phyloP scores from a whole-genome alignment of 805 yeast genomes.

The Wickerhamiella qilinensis region DNA sequence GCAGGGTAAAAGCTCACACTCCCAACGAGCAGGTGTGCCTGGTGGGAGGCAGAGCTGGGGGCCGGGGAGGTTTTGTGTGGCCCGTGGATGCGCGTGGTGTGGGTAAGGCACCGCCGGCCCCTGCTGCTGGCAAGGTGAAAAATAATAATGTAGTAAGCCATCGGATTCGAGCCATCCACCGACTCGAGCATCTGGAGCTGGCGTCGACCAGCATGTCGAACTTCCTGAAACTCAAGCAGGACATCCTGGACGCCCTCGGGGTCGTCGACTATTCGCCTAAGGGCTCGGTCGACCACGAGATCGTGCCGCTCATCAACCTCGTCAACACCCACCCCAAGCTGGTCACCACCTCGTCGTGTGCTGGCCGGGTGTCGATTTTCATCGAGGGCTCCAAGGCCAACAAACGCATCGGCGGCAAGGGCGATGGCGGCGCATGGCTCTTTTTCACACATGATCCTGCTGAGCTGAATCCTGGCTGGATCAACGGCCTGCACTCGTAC shows the following conservation, averaged over 20 bases:
- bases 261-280: slow-evolving; percentile 49
- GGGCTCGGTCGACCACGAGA: slow-evolving; percentile 63
- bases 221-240: slow-evolving; percentile 7
- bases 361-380: slow-evolving; percentile 74
- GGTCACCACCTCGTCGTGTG: slow-evolving; percentile 81
- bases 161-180: no score
- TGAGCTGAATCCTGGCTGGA: slow-evolving; percentile 25
- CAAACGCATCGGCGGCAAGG: slow-evolving; percentile 58
- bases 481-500: slow-evolving; percentile 13
- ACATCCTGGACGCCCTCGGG: slow-evolving; percentile 14
- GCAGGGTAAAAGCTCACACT: no score
- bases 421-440: slow-evolving; percentile 72
- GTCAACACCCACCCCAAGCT: slow-evolving; percentile 48
- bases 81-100: no score
- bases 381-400: slow-evolving; percentile 48
- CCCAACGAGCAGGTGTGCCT: no score
- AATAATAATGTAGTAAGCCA: no score
- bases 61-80: no score
- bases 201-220: slow-evolving; percentile 1
- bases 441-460: slow-evolving; percentile 54
- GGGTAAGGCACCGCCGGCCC: no score
- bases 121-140: no score
- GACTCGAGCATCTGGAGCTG: no score
- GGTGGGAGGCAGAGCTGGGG: no score
- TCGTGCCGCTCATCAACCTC: slow-evolving; percentile 54